Conservation (phyloP, 73 alveolate species). For the Paramecium sonneborni region DNA sequence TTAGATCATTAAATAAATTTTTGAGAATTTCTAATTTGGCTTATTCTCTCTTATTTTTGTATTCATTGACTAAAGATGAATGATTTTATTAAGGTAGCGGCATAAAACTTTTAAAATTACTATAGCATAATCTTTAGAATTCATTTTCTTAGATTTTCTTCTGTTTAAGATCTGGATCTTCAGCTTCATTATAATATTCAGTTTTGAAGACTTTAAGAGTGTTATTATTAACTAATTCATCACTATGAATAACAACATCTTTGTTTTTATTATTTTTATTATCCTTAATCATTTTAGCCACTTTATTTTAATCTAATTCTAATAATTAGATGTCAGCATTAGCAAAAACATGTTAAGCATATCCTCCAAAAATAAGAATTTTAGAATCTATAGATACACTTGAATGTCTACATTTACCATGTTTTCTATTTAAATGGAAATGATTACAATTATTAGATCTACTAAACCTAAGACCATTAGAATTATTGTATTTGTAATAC, state of each 20-base stretch:
- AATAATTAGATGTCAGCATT: conserved; percentile 56
- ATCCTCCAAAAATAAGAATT: conserved; percentile 63
- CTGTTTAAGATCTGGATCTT: conserved; percentile 49
- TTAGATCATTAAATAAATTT: background rate
- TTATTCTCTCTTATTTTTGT: conserved; percentile 11
- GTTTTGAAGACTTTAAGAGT: conserved; percentile 36
- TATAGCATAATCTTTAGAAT: conserved; percentile 19
- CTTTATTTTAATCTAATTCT: conserved; percentile 61
- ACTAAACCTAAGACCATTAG: conserved; percentile 50
- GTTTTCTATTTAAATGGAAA: background rate
- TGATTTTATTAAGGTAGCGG: background rate
- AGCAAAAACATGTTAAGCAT: conserved; percentile 54
- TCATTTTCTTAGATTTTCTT: conserved; percentile 22
- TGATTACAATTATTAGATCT: conserved; percentile 30
- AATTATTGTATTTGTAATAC: conserved; percentile 18
- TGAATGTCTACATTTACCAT: conserved; percentile 54
- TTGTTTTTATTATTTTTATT: conserved; percentile 30
- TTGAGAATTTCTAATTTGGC: conserved; percentile 25
- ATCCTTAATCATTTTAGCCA: conserved; percentile 51
- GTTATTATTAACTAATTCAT: background rate
- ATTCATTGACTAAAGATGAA: background rate
- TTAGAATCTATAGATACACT: conserved; percentile 56
- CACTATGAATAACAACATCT: conserved; percentile 8
- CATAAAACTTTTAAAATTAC: conserved; percentile 39
- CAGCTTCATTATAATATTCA: conserved; percentile 53